Percentiles rank a stretch among this genome's conserved stretches.
phyloP scores from a whole-genome alignment of 2,329 filamentous ascomycete species.

The Atkinsonella texensis region DNA sequence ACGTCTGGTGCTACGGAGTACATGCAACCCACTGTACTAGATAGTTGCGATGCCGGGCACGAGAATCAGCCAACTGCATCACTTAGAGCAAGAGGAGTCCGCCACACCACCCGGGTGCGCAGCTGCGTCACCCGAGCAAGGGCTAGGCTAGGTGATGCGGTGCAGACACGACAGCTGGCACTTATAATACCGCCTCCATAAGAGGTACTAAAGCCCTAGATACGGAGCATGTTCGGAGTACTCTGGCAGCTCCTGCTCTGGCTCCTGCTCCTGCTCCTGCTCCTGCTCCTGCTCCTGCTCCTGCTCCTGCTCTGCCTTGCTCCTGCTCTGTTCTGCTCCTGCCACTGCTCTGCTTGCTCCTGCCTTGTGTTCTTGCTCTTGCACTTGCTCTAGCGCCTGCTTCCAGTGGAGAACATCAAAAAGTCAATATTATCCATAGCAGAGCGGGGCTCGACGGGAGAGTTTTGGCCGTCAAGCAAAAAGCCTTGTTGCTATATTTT shows the following conservation, averaged over 20 bases:
- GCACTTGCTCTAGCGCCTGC: background rate
- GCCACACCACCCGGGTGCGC: background rate
- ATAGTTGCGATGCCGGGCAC: background rate
- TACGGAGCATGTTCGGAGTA: background rate
- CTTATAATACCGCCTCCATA: too few relatives aligned
- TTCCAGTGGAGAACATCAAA: background rate
- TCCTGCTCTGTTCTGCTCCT: too few relatives aligned
- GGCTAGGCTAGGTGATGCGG: slow-evolving; percentile 1
- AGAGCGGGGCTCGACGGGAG: slow-evolving; percentile 2
- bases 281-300: too few relatives aligned
- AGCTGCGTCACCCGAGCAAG: background rate
- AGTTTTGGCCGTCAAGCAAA: slow-evolving; percentile 1
- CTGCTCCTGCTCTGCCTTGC: too few relatives aligned
- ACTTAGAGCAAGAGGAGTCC: background rate
- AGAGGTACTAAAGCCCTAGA: background rate
- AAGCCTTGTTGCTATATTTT: background rate
- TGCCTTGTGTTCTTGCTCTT: background rate
- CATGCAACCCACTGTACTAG: background rate
- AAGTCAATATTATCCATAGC: slow-evolving; percentile 1
- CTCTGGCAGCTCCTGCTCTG: background rate
- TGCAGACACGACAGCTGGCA: slow-evolving; percentile 5
- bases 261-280: too few relatives aligned
- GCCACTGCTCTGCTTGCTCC: too few relatives aligned
- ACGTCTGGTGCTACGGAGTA: background rate
- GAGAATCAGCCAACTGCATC: background rate